Conservation (phyloP, 2,329 filamentous ascomycete genomes). For the Rhinocladiella similis region DNA sequence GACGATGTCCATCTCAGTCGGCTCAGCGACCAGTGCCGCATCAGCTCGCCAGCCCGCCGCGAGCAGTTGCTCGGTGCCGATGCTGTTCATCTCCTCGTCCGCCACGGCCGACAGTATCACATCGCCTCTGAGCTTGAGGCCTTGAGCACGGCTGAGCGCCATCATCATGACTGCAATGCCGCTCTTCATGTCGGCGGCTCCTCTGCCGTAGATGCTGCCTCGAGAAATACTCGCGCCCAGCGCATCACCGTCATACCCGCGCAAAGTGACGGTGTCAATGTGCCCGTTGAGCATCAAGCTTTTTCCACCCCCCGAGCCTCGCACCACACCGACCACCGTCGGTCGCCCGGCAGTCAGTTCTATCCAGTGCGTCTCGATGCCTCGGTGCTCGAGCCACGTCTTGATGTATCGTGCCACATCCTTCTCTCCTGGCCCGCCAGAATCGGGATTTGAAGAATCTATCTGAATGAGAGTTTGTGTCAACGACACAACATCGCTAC, state of each 20-base stretch:
- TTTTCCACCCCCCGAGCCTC: background rate
- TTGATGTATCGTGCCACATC: background rate
- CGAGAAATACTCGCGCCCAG: constrained; percentile 45
- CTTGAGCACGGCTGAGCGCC: constrained; percentile 38
- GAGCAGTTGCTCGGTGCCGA: constrained; percentile 53
- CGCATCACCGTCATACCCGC: constrained; percentile 49
- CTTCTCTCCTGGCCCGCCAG: background rate
- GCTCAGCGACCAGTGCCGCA: constrained; percentile 52
- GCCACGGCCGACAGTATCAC: constrained; percentile 56
- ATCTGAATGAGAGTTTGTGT: background rate
- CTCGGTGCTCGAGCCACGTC: background rate
- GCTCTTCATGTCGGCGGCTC: constrained; percentile 46
- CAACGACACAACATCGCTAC: background rate
- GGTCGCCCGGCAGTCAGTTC: background rate
- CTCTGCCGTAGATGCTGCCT: constrained; percentile 45
- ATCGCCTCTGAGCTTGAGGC: constrained; percentile 43
- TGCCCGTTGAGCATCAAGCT: background rate
- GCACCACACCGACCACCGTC: background rate
- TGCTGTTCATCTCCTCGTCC: constrained; percentile 54
- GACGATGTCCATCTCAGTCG: constrained; percentile 45
- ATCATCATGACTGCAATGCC: constrained; percentile 42
- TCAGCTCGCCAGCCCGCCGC: constrained; percentile 56
- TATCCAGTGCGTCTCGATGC: background rate
- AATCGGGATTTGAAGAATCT: background rate
- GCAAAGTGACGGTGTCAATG: constrained; percentile 53